Conservation (phyloP, 139 green algal genomes). For the Picochlorum sp. region DNA sequence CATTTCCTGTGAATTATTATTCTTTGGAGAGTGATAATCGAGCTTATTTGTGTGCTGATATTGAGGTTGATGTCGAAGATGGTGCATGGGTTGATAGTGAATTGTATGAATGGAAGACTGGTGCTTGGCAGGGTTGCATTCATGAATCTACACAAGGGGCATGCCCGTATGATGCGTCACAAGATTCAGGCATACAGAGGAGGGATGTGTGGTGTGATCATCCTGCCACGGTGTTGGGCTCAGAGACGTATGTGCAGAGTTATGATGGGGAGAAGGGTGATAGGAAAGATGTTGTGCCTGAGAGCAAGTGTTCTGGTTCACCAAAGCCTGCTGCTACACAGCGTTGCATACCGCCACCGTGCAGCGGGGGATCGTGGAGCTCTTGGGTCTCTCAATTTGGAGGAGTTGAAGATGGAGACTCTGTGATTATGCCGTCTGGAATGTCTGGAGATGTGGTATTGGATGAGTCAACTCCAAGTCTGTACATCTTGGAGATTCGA, state of each 20-base stretch:
- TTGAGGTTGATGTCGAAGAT: not conserved
- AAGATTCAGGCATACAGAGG: not conserved
- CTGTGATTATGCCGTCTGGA: not conserved
- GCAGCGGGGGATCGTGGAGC: not conserved
- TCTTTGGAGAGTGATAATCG: not conserved
- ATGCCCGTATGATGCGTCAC: not conserved
- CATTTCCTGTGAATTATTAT: not conserved
- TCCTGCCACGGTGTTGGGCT: not conserved
- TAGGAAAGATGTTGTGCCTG: not conserved
- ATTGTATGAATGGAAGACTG: slow-evolving; percentile 3
- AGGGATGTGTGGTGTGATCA: not conserved
- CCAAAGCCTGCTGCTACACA: not conserved
- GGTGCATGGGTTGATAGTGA: not conserved
- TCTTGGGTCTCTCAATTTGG: not conserved
- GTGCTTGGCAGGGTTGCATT: not conserved
- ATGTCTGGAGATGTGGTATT: not conserved
- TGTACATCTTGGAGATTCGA: not conserved
- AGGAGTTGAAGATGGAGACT: slow-evolving; percentile 1
- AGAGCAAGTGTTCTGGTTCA: not conserved
- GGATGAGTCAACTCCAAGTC: not conserved
- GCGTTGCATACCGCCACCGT: not conserved
- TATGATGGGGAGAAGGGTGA: not conserved
- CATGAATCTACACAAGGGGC: not conserved
- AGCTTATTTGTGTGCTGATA: not conserved
- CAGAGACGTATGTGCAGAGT: not conserved